Base-by-base conservation (phyloP, 2,329 filamentous ascomycete genomes). In the Alternaria angustiovoidea region DNA sequence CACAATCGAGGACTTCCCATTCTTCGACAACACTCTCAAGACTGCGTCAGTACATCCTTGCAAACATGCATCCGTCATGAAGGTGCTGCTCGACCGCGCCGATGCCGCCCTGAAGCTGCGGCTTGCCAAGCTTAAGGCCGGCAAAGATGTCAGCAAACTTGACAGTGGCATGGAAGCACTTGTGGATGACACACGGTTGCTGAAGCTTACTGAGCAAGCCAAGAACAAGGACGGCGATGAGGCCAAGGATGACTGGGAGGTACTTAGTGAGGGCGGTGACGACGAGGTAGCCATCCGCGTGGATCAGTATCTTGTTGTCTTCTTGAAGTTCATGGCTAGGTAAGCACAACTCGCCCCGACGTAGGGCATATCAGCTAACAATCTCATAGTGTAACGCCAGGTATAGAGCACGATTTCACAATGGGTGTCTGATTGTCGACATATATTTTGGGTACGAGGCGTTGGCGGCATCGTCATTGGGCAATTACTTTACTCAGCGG, bases 51-150 rank as follows among this genome's bases (percentile, higher is more conserved):
- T 99, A 14, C 95, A 99, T 75, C 95, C 95, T 4, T 99, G 95
- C 87, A 96, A 95, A 78, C 95, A 99, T 77, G 95, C 95, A 9
- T 91, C 91, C 28, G 95, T 99, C 70, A 99, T 99, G 95, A 99
- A 98, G 82, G 92, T 92, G 22, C 87, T 99, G 5, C 89, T 99
- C 39, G 95, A 98, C 79, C 92, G 95, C 36, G 95, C 95, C 47
- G 94, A 99, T 76, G 93, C 93, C 22, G 94, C 94, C 0, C 85
- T 98, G 54, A 96, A 97, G 78, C 87, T 96, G 54, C 89, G 94
- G 22, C 86, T 93, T 44, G 91, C 94, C 72, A 96, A 94, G 84
- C 84, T 95, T 60, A 89, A 87, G 74, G 83, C 86, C 80, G 87
- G 76, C 79, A 88, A 84, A 75, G 82, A 76, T 62, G 85, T 86